Percentiles rank a stretch among this genome's conserved stretches.
These are phyloP conservation scores for Apiospora saccharicola DNA, from an alignment of 2,329 filamentous ascomycete species.

Conservation along the genomic window DNA sequence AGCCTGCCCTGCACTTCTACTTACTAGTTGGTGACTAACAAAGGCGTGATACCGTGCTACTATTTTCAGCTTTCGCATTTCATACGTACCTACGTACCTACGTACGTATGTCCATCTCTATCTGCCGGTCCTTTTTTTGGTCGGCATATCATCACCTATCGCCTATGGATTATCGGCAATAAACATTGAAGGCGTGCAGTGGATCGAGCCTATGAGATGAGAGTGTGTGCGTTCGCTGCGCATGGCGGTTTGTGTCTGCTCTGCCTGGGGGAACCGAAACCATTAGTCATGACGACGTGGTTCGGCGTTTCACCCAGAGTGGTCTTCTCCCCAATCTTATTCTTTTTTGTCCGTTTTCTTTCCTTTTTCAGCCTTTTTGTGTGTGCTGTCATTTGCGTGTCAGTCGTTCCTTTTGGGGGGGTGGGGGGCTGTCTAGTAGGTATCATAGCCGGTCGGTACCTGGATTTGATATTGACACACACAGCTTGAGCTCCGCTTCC, in stretches of 20 bases:
- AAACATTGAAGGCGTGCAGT: background rate
- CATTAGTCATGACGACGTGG: constrained; percentile 19
- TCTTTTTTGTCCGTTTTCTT: background rate
- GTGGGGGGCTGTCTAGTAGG: background rate
- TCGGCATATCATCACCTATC: background rate
- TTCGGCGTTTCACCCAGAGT: background rate
- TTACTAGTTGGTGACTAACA: too few relatives aligned
- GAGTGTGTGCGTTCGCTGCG: background rate
- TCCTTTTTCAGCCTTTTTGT: background rate
- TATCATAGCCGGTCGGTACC: background rate
- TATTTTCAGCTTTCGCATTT: background rate
- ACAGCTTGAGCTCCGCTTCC: background rate
- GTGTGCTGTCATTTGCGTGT: constrained; percentile 12
- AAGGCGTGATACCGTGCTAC: background rate
- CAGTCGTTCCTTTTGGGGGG: background rate
- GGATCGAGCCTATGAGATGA: background rate
- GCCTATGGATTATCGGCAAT: background rate
- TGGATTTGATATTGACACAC: background rate
- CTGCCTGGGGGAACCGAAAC: background rate
- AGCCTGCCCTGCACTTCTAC: background rate
- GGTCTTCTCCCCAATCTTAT: background rate
- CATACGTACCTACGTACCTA: background rate
- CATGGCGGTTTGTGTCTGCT: background rate
- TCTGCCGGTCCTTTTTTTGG: background rate
- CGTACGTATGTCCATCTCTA: too few relatives aligned